Conservation (phyloP, 805 yeast genomes). For the Kuraishia ogatae region DNA sequence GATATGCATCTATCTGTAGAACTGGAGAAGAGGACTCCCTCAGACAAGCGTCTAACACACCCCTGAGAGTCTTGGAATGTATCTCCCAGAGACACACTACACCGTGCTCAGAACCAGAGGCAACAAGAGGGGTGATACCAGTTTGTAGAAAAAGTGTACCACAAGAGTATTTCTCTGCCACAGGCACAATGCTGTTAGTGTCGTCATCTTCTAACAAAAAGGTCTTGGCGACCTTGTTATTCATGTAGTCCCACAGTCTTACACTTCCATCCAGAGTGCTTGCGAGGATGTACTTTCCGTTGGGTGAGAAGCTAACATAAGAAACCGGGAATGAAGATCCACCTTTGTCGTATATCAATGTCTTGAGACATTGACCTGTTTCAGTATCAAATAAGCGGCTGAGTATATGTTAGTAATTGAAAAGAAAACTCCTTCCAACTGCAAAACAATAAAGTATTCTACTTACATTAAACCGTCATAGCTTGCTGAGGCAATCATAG, state of each 20-base stretch:
- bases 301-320: conserved; percentile 65
- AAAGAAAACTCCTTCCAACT: not conserved
- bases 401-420: conserved; percentile 7
- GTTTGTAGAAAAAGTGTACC: conserved; percentile 40
- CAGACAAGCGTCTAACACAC: not conserved
- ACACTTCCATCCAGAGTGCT: conserved; percentile 74
- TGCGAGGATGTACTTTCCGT: conserved; percentile 70
- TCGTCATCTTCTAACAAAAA: conserved; percentile 9
- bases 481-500: conserved; percentile 78
- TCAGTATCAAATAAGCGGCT: conserved; percentile 73
- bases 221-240: conserved; percentile 73
- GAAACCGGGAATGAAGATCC: conserved; percentile 73
- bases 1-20: conserved; percentile 30
- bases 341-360: conserved; percentile 72
- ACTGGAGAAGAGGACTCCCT: conserved; percentile 17
- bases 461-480: conserved; percentile 72
- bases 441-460: not conserved
- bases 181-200: conserved; percentile 12
- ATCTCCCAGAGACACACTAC: conserved; percentile 58
- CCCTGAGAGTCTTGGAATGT: conserved; percentile 36
- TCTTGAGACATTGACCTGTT: conserved; percentile 87
- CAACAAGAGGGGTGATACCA: conserved; percentile 29
- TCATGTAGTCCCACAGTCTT: conserved; percentile 81
- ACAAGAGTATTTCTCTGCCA: conserved; percentile 46
- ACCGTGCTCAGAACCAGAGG: conserved; percentile 54